phyloP scores from a whole-genome alignment of 2,329 filamentous ascomycete species.

The Thelonectria blattea region DNA sequence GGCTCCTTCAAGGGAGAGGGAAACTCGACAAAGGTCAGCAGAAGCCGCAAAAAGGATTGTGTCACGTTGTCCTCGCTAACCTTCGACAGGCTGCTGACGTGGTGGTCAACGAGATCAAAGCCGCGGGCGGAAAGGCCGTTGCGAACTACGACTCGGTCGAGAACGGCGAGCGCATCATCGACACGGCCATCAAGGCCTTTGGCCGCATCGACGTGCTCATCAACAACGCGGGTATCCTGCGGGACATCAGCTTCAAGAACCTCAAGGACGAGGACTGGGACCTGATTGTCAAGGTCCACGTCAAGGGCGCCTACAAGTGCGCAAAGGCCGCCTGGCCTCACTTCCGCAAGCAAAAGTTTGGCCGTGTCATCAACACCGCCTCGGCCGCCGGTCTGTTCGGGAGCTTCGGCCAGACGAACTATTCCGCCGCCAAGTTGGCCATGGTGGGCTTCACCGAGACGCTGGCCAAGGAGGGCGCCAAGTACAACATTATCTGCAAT shows the following conservation, averaged over 20 bases:
- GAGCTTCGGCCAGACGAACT: constrained; percentile 95
- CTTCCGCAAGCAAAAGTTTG: constrained; percentile 99
- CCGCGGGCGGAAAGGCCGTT: constrained; percentile 90
- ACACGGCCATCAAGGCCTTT: constrained; percentile 80
- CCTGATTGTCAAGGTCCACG: constrained; percentile 88
- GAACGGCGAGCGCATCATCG: constrained; percentile 92
- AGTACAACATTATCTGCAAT: constrained; percentile 97
- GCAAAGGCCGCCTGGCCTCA: constrained; percentile 93
- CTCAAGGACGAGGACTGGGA: constrained; percentile 98
- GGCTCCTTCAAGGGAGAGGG: constrained; percentile 94
- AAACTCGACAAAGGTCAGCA: constrained; percentile 77
- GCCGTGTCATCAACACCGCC: constrained; percentile 93
- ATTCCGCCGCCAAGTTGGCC: constrained; percentile 94
- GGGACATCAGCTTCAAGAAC: constrained; percentile 98
- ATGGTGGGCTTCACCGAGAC: constrained; percentile 98
- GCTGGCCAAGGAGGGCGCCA: constrained; percentile 93
- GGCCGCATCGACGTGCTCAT: constrained; percentile 93
- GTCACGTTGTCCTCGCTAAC: constrained; percentile 30
- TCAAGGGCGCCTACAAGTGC: constrained; percentile 94
- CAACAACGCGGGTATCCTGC: constrained; percentile 96
- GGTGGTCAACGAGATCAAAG: constrained; percentile 82
- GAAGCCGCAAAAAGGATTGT: too few relatives aligned
- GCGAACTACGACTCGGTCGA: constrained; percentile 97
- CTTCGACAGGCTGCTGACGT: constrained; percentile 75
- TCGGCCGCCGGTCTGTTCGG: constrained; percentile 97